Evolutionary conservation across 2,329 filamentous ascomycete genomes (phyloP), one percentile per base, ranked within the genome.

Genomic region (Fusarium austroafricanum): DNA sequence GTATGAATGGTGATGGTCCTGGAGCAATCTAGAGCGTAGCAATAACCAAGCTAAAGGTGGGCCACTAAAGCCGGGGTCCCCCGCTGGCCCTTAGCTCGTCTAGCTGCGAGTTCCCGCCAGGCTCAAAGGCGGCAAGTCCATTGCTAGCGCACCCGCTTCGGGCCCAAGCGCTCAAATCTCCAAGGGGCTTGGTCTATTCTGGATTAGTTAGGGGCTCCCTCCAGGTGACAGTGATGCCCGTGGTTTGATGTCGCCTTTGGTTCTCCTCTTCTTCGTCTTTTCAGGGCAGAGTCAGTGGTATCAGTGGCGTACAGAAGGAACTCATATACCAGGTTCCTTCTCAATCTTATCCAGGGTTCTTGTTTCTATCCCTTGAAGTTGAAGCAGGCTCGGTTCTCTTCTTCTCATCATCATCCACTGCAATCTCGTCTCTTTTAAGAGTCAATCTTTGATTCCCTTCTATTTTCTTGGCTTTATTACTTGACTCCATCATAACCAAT

Each of bases 81-180:
- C 58, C 58, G 50, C 65, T 45, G 55, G 20, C 33, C 44, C 26
- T 38, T 51, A 45, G 42, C 35, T 44, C 31, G 55, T 17, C 38
- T 53, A 40, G 42, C 65, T 69, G 45, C 50, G 37, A 31, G 58
- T 35, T 68, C 55, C 45, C 68, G 57, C 70, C 65, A 71, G 43
- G 44, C 71, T 44, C 60, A 67, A 54, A 73, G 56, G 49, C 69
- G 70, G 55, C 67, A 72, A 72, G 67, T 31, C 55, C 38, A 26
- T 37, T 12, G 37, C 31, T 73, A 73, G 71, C 63, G 55, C 68
- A 67, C 68, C 71, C 71, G 71, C 56, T 68, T 71, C 44, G 14
- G 64, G 67, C 61, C 67, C 67, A 71, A 72, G 70, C 70, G 67
- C 62, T 45, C 55, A 49, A 50, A 42, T 38, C 60, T 67, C 35